Base-by-base conservation (phyloP, 257 asterid genomes). In the Oldenlandia corymbosa region DNA sequence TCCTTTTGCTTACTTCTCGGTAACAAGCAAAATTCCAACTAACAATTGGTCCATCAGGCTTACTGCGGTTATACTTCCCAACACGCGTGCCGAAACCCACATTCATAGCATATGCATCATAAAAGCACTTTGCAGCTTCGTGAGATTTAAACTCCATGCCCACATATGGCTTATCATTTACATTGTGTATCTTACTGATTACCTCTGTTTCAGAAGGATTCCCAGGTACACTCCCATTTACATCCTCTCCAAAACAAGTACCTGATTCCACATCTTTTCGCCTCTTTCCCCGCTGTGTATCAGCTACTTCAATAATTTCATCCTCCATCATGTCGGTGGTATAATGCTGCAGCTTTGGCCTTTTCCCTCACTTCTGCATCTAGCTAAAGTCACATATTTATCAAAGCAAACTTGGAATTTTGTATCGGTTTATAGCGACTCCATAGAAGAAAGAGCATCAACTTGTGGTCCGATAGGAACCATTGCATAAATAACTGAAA, bases 111-210 rank as follows among this genome's bases (percentile, higher is more conserved):
- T 86, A 86, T 28, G 79, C 76, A 59, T 86, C 90, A 56, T 84
- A 89, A 49, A 79, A 81, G 28, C 75, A 81, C 83, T 79, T 86
- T 42, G 91, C 88, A 65, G 87, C 78, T 79, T 83, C 91, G 76
- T 84, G 91, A 63, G 95, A 80, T 62, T 75, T 78, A 67, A 89
- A 89, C 73, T 79, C 88, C 93, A 89, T 78, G 51, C 93, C 93
- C 53, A 84, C 77, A 69, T 72, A 78, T 2, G 84, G 95, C 77
- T 81, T 82, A 70, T 54, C 78, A 65, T 51, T 74, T 68, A 75
- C 74, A 52, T 71, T 71, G 37, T 71, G 81, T 50, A 74, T 78
- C 71, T 79, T 76, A 80, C 66, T 69, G 70, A 58, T 65, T 16
- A 30, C 37, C 52, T 62, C 75, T 51, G 37, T 72, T 64, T 65